Evolutionary conservation across 345 rosid species (phyloP).

Genomic region (Mangifera indica): DNA sequence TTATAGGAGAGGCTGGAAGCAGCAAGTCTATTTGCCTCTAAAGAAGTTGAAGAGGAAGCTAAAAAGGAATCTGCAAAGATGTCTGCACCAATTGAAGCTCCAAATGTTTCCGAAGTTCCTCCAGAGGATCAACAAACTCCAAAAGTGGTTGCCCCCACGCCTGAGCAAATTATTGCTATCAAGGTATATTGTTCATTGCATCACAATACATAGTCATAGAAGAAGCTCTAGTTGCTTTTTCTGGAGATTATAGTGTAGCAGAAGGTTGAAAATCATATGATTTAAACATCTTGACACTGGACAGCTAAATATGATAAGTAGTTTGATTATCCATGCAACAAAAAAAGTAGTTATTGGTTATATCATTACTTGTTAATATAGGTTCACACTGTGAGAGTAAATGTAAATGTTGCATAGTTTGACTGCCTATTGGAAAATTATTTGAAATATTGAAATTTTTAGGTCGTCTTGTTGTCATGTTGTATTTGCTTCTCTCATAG

Average conservation of each 20-base stretch:
- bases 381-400: neutral
- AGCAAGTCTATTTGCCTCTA: slow-evolving; percentile 69
- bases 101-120: slow-evolving; percentile 47
- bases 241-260: neutral
- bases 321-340: no score
- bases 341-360: neutral
- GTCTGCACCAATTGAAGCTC: slow-evolving; percentile 54
- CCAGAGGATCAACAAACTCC: slow-evolving; percentile 58
- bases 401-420: neutral
- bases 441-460: neutral
- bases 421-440: neutral
- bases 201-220: neutral
- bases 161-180: slow-evolving; percentile 89
- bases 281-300: neutral
- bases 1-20: slow-evolving; percentile 96
- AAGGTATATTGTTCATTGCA: slow-evolving; percentile 53
- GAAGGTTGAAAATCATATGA: slow-evolving; percentile 4
- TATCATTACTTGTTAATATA: neutral
- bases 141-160: slow-evolving; percentile 85
- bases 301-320: no score
- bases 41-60: slow-evolving; percentile 87
- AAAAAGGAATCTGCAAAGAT: slow-evolving; percentile 63
- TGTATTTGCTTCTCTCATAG: neutral
- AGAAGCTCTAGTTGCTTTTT: slow-evolving; percentile 6
- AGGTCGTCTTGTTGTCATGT: neutral